phyloP scores from a whole-genome alignment of 805 yeast genomes.

The Starmerella khaoyaiensis region DNA sequence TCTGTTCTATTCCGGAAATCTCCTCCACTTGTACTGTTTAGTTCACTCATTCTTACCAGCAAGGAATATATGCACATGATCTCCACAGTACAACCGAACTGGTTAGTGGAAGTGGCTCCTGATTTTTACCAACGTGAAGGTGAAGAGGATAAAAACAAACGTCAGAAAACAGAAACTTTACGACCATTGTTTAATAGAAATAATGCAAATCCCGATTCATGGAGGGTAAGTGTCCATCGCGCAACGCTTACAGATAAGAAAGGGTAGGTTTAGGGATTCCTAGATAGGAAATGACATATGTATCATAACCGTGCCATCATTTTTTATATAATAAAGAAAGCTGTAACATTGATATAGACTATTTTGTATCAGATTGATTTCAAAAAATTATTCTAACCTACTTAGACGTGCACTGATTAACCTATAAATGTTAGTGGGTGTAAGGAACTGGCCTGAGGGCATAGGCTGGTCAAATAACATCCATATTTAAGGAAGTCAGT shows the following conservation, averaged over 20 bases:
- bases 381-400: neutral
- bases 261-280: neutral
- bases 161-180: constrained; percentile 49
- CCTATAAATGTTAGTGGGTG: neutral
- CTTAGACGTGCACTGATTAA: neutral
- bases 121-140: constrained; percentile 42
- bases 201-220: constrained; percentile 49
- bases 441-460: no score
- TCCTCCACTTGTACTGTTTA: constrained; percentile 60
- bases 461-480: no score
- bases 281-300: no score
- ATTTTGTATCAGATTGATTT: neutral
- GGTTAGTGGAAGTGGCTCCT: constrained; percentile 67
- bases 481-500: no score
- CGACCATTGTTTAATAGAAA: constrained; percentile 57
- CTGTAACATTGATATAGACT: neutral
- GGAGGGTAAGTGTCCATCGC: constrained; percentile 52
- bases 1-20: constrained; percentile 61
- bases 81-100: constrained; percentile 51
- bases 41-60: constrained; percentile 71
- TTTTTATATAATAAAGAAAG: neutral
- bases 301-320: no score
- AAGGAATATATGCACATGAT: constrained; percentile 80
- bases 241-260: neutral
- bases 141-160: constrained; percentile 26